Evolutionary conservation across 257 asterid genomes (phyloP).

Genomic region (Ligustrum vulgare): DNA sequence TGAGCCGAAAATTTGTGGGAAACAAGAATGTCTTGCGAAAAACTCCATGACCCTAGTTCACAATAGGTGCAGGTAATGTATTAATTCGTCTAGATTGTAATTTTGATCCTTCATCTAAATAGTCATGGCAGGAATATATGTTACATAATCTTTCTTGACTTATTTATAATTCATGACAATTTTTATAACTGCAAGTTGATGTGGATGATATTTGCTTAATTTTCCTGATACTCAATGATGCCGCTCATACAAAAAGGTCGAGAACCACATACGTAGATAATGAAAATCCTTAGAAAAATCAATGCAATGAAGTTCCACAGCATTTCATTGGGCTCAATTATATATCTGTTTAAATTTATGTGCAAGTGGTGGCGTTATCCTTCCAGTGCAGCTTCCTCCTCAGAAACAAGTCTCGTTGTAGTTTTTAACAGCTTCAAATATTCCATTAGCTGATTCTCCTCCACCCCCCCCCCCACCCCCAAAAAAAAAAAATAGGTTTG

Average conservation of each 20-base stretch:
- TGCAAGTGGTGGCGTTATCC: background rate
- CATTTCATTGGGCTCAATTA: background rate
- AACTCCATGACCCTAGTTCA: conserved; percentile 94
- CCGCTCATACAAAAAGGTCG: background rate
- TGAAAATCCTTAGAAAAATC: background rate
- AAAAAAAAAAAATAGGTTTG: conserved; percentile 69
- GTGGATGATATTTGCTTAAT: background rate
- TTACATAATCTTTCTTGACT: background rate
- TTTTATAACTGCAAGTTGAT: background rate
- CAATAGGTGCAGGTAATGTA: conserved; percentile 90
- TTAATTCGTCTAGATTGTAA: background rate
- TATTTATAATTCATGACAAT: background rate
- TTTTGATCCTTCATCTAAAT: background rate
- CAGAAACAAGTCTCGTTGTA: background rate
- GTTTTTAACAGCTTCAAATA: background rate
- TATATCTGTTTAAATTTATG: background rate
- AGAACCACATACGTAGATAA: background rate
- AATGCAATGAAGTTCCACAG: background rate
- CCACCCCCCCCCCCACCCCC: too few species aligned
- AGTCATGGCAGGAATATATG: background rate
- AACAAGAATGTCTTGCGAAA: conserved; percentile 81
- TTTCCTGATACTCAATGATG: background rate
- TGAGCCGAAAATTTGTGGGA: conserved; percentile 78
- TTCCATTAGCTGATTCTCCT: conserved; percentile 4
- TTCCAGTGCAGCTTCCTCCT: conserved; percentile 3